phyloP scores from a whole-genome alignment of 257 asterid species.

The Thymus mandschuricus region DNA sequence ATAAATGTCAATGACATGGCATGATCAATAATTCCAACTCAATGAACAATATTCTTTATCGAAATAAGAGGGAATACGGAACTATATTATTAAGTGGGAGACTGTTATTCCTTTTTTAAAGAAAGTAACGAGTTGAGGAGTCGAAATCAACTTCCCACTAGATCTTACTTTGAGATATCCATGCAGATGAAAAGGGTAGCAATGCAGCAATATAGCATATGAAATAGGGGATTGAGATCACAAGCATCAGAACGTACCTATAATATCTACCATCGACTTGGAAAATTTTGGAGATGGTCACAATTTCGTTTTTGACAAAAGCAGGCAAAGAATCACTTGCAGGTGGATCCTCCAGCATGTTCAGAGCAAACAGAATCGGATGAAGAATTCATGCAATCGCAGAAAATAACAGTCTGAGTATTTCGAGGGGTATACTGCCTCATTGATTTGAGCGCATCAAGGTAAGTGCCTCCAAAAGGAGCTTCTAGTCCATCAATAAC shows the following conservation, averaged over 20 bases:
- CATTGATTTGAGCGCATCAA: constrained; percentile 47
- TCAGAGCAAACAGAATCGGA: constrained; percentile 22
- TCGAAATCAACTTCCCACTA: no score
- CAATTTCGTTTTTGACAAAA: constrained; percentile 12
- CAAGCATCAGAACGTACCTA: constrained; percentile 19
- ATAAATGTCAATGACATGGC: no score
- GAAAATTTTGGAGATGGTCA: neutral
- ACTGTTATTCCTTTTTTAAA: no score
- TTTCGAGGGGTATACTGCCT: constrained; percentile 52
- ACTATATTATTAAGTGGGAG: no score
- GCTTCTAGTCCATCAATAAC: constrained; percentile 68
- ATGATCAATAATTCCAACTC: no score
- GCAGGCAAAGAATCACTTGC: constrained; percentile 35
- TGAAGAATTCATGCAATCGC: constrained; percentile 43
- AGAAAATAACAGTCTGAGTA: constrained; percentile 62
- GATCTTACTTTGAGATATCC: no score
- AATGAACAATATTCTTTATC: no score
- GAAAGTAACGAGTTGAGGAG: no score
- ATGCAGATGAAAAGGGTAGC: neutral
- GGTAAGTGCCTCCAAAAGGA: constrained; percentile 44
- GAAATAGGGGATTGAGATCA: neutral
- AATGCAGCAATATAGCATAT: neutral
- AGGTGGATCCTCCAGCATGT: constrained; percentile 31
- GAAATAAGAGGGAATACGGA: no score
- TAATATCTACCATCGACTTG: constrained; percentile 11